Evolutionary conservation across 2,329 filamentous ascomycete genomes (phyloP).

Genomic region (Hawksworthiomyces lignivorus): DNA sequence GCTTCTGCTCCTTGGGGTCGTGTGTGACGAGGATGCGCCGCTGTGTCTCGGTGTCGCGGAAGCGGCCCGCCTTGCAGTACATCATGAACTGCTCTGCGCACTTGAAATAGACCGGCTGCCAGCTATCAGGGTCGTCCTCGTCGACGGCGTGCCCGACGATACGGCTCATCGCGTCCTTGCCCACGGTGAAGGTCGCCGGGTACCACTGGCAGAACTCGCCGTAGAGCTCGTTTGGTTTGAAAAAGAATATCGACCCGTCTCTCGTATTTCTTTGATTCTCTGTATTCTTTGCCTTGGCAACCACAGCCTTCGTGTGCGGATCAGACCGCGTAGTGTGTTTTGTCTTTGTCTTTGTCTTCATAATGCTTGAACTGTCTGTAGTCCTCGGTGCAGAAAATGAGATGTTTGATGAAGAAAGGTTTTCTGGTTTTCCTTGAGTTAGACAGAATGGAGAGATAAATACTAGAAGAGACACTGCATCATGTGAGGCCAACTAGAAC

Average conservation of each 20-base stretch:
- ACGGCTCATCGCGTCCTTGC: conserved; percentile 19
- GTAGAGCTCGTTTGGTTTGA: conserved; percentile 21
- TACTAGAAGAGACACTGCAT: too few relatives aligned
- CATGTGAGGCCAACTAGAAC: too few relatives aligned
- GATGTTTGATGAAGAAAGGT: too few relatives aligned
- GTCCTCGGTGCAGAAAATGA: too few relatives aligned
- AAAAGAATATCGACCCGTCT: conserved; percentile 21
- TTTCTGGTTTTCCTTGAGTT: too few relatives aligned
- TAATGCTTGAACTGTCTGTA: too few relatives aligned
- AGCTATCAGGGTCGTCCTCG: conserved; percentile 8
- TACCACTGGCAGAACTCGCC: conserved; percentile 31
- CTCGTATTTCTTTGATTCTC: too few relatives aligned
- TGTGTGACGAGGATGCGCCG: conserved; percentile 3
- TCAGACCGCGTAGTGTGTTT: too few relatives aligned
- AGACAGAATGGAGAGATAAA: too few relatives aligned
- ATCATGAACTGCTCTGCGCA: conserved; percentile 19
- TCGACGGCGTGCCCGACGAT: conserved; percentile 21
- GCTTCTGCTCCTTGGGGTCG: conserved; percentile 12
- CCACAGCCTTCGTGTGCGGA: too few relatives aligned
- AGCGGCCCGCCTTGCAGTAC: conserved; percentile 12
- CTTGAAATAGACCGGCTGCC: conserved; percentile 22
- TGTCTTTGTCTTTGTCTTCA: too few relatives aligned
- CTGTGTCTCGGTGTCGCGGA: conserved; percentile 7
- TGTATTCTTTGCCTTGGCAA: too few relatives aligned
- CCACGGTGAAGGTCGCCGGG: conserved; percentile 21